phyloP scores from a whole-genome alignment of 2,329 filamentous ascomycete genomes.

The Monosporascus ibericus region DNA sequence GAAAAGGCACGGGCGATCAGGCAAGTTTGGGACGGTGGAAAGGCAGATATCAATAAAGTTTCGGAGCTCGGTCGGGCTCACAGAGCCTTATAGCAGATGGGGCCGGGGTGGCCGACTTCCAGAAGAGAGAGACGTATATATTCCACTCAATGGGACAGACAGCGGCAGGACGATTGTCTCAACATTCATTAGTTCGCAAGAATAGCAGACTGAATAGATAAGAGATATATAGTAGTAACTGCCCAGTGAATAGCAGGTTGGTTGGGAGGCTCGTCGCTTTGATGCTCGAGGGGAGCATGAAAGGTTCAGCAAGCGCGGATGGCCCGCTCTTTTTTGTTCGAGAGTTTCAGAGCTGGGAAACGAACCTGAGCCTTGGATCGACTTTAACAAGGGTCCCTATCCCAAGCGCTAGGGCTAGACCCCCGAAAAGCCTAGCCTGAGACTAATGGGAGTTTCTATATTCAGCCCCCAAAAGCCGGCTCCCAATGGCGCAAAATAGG shows the following conservation, averaged over 20 bases:
- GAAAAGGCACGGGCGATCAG: neutral
- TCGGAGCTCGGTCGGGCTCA: constrained; percentile 2
- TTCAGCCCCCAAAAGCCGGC: neutral
- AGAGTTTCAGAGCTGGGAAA: neutral
- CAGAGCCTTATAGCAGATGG: neutral
- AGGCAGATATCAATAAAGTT: constrained; percentile 7
- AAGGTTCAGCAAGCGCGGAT: neutral
- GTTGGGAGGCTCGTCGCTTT: no score
- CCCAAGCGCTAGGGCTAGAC: neutral
- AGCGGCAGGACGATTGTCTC: no score
- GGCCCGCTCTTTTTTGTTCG: neutral
- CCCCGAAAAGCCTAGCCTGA: neutral
- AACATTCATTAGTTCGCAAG: no score
- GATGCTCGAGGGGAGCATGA: neutral
- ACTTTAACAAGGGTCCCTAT: neutral
- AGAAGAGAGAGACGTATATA: no score
- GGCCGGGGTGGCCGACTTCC: no score
- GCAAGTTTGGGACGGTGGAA: constrained; percentile 10
- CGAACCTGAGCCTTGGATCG: no score
- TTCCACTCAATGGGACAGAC: no score
- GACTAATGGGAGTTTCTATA: neutral
- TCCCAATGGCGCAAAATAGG: neutral
- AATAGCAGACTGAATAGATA: no score
- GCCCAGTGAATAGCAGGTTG: no score
- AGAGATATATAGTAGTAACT: no score